phyloP scores from a whole-genome alignment of 2,329 filamentous ascomycete species.

The Claviceps sp. region DNA sequence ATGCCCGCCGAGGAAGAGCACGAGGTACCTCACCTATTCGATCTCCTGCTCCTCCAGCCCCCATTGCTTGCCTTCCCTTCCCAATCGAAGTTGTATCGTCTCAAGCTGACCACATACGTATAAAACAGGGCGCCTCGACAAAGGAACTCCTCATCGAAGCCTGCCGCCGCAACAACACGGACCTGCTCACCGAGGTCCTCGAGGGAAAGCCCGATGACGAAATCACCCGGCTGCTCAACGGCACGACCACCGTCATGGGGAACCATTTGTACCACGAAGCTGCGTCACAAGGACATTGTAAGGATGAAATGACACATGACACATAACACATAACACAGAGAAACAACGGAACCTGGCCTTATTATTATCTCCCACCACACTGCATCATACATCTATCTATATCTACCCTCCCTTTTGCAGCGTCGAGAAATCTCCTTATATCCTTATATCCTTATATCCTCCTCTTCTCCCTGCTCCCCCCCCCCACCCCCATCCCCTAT shows the following conservation, averaged over 20 bases:
- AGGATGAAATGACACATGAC: constrained; percentile 18
- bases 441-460: no score
- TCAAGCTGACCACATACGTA: background rate
- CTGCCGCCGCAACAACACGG: constrained; percentile 82
- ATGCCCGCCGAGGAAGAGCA: constrained; percentile 11
- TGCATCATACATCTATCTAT: no score
- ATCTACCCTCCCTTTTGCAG: no score
- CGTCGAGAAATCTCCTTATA: no score
- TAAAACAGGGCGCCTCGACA: constrained; percentile 61
- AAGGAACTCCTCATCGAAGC: constrained; percentile 83
- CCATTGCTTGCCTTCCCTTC: no score
- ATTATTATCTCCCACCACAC: no score
- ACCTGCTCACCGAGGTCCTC: constrained; percentile 67
- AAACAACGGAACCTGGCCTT: background rate
- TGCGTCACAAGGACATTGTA: constrained; percentile 74
- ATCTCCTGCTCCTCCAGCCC: background rate
- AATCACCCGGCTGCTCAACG: constrained; percentile 70
- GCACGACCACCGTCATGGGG: constrained; percentile 71
- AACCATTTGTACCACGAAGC: constrained; percentile 85
- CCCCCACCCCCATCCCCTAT: no score
- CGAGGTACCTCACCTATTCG: constrained; percentile 6
- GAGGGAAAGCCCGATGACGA: constrained; percentile 46
- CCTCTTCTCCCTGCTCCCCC: no score
- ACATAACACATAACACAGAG: background rate
- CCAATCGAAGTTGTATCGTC: no score